Evolutionary conservation across 148 eudicot genomes (phyloP), one percentile per base, ranked within the genome.

Genomic region (Chenopodium album): DNA sequence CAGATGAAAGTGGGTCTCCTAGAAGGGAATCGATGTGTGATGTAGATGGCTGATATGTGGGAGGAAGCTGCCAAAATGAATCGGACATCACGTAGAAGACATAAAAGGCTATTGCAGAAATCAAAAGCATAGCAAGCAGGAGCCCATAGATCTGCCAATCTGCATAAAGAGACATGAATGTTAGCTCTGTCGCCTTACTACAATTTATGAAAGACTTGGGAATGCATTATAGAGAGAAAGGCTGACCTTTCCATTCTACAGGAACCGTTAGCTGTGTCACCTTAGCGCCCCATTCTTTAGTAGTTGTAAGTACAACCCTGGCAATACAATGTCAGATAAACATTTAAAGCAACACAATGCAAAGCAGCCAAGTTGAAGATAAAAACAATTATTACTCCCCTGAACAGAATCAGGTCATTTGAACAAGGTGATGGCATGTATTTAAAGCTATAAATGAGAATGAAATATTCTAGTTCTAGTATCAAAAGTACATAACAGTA

Each of bases 121-220:
- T 92, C 87, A 96, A 83, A 85, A 96, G 88, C 75, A 94, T 87
- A 71, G 89, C 95, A 50, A 91, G 68, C 23, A 94, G 93, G 44
- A 94, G 48, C 9, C 87, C 41, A 81, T 96, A 96, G 75, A 96
- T 89, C 85, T 96, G 99, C 98, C 99, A 96, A 41, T 96, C 99
- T 94, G 98, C 90, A 87, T 66, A 26, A 4, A 31, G 71, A 69
- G 47, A 44, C 31, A 79, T 14, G 37, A 67, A 12, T 31, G 60
- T 34, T 17, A 47, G 6, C 20, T 17, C 22, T 4, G 22, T 13
- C 62, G 17, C 22, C 17, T 17, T 56, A 56, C 22, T 6, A 22
- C 22, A 7, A 16, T 56, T 56, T 17, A 56, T 56, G 29, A 66
- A 28, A 60, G 2, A 62, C 32, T 60, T 11, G 62, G 29, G 65